phyloP scores from a whole-genome alignment of 2,329 filamentous ascomycete genomes.

The Penicillium paneum region DNA sequence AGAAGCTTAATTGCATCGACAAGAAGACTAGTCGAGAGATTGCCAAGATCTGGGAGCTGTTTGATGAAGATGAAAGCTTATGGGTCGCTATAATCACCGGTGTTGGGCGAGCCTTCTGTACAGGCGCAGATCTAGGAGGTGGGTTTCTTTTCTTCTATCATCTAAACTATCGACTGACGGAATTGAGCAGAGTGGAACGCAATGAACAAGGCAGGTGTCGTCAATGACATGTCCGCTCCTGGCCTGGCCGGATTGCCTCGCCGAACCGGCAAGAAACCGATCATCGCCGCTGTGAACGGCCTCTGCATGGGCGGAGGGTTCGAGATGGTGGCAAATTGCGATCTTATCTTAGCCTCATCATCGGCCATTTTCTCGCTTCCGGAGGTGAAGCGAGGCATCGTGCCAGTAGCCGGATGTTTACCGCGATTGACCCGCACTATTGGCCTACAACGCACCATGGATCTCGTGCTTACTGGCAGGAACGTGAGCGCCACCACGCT shows the following conservation, averaged over 20 bases:
- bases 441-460: conserved; percentile 66
- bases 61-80: conserved; percentile 59
- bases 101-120: conserved; percentile 62
- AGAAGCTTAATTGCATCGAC: conserved; percentile 44
- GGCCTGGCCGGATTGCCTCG: conserved; percentile 68
- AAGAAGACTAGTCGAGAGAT: conserved; percentile 44
- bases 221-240: conserved; percentile 38
- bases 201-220: conserved; percentile 37
- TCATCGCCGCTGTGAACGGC: conserved; percentile 74
- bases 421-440: conserved; percentile 64
- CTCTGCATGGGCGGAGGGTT: conserved; percentile 71
- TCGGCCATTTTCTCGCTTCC: conserved; percentile 65
- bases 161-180: neutral
- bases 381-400: conserved; percentile 68
- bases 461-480: conserved; percentile 66
- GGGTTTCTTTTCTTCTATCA: neutral
- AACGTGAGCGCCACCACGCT: conserved; percentile 60
- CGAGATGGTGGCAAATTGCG: conserved; percentile 71
- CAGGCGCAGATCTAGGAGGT: conserved; percentile 64
- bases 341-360: conserved; percentile 56
- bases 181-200: conserved; percentile 51
- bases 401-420: conserved; percentile 67
- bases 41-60: conserved; percentile 55
- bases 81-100: conserved; percentile 64
- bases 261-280: conserved; percentile 66